phyloP scores from a whole-genome alignment of 345 rosid genomes.

The Moricandia moricandioides region DNA sequence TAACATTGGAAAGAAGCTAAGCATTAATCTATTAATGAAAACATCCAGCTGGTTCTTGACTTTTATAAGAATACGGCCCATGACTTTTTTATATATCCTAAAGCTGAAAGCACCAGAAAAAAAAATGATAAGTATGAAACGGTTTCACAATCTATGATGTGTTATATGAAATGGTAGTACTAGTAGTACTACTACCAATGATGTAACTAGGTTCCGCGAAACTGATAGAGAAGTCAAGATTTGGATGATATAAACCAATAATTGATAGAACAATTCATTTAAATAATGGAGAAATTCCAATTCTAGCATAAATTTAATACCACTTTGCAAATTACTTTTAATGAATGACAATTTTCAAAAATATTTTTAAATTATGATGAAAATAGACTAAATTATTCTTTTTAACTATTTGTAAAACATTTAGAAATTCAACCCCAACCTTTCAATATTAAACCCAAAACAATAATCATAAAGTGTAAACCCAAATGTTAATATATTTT shows the following conservation, averaged over 20 bases:
- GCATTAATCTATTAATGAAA: background rate
- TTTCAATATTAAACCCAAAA: too few species aligned
- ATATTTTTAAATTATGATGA: too few species aligned
- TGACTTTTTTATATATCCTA: background rate
- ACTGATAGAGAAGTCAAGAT: background rate
- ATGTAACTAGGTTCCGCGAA: background rate
- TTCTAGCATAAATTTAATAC: too few species aligned
- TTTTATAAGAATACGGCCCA: background rate
- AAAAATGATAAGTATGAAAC: background rate
- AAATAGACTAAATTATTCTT: too few species aligned
- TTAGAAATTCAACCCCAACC: too few species aligned
- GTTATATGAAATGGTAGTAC: background rate
- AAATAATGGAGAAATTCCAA: too few species aligned
- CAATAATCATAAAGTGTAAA: too few species aligned
- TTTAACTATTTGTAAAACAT: too few species aligned
- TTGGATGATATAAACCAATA: background rate
- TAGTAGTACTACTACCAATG: background rate
- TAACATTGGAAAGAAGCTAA: constrained; percentile 11
- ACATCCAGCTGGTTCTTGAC: constrained; percentile 25
- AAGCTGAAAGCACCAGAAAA: background rate
- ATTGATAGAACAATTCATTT: too few species aligned
- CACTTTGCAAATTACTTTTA: too few species aligned
- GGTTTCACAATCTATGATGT: background rate
- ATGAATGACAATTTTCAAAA: too few species aligned
- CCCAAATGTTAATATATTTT: too few species aligned